Base-by-base conservation (phyloP, 2,329 filamentous ascomycete genomes). In the Nigrospora sphaerica region DNA sequence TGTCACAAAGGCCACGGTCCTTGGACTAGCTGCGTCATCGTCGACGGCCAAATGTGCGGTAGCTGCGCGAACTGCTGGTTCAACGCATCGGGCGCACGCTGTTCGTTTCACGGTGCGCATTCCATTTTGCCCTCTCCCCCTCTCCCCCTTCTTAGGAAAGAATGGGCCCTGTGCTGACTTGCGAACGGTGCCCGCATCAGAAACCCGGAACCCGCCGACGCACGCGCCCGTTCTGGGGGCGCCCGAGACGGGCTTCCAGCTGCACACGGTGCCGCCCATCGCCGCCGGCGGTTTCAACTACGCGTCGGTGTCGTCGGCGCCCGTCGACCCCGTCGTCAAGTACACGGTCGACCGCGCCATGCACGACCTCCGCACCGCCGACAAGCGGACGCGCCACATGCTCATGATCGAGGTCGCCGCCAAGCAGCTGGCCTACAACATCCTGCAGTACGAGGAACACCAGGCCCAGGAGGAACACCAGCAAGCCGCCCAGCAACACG, bases 1-100 rank as follows among this genome's bases (percentile, higher is more conserved):
- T 82, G 78, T 57, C 70, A 73, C 59, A 81, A 79, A 57, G 76
- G 76, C 4, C 75, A 80, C 49, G 78, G 78, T 0, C 78, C 78
- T 0, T 82, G 77, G 77, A 75, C 68, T 1, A 67, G 68, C 14
- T 82, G 78, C 51, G 69, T 82, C n/a, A 65, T 80, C n/a, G 73
- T 78, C 18, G 73, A 74, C 41, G 77, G 78, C 2, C 74, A 79
- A 56, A 77, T 81, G 74, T 80, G 75, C 48, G 78, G 78, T 11
- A 80, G 75, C 55, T 82, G 78, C 51, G 73, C 77, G 47, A 82
- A 82, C 56, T 82, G 78, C 58, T 81, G 78, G 78, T 81, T 77
- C 60, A 82, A 82, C 47, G 78, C 78, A 9, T 80, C 76, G 43
- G 78, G 78, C 11, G 71, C 75, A 11, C 64, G 78, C 43, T 82